These are phyloP conservation scores for Coffea canephora DNA, from an alignment of 257 asterid genomes.

Conservation along the genomic window DNA sequence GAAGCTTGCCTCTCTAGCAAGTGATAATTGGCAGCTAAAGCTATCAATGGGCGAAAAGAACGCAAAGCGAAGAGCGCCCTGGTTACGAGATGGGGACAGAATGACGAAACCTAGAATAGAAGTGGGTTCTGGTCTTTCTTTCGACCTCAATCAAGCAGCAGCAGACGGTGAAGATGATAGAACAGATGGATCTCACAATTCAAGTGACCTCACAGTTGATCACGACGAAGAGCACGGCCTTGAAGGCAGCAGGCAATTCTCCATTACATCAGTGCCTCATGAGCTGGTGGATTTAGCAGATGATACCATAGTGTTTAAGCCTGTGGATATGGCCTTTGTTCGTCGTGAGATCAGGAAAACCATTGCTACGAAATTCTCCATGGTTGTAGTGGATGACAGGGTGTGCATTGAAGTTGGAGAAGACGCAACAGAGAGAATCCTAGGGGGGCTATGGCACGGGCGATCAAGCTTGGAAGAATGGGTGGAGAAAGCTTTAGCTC, in stretches of 20 bases:
- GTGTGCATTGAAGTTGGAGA: slow-evolving; percentile 56
- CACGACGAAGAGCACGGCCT: slow-evolving; percentile 60
- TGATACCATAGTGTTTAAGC: slow-evolving; percentile 74
- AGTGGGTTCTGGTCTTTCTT: slow-evolving; percentile 39
- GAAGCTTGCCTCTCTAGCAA: slow-evolving; percentile 40
- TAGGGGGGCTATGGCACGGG: slow-evolving; percentile 78
- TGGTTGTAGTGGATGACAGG: slow-evolving; percentile 34
- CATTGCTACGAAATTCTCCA: slow-evolving; percentile 50
- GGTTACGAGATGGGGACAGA: slow-evolving; percentile 52
- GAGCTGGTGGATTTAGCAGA: slow-evolving; percentile 62
- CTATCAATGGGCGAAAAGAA: slow-evolving; percentile 51
- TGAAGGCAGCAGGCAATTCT: slow-evolving; percentile 35
- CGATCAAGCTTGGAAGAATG: slow-evolving; percentile 56
- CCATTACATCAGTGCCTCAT: slow-evolving; percentile 63
- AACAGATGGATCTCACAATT: slow-evolving; percentile 65
- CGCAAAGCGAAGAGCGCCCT: slow-evolving; percentile 46
- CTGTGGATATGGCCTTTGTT: slow-evolving; percentile 50
- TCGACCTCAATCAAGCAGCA: slow-evolving; percentile 69
- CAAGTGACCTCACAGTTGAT: slow-evolving; percentile 77
- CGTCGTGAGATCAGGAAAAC: slow-evolving; percentile 78
- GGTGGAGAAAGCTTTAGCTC: slow-evolving; percentile 58
- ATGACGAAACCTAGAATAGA: slow-evolving; percentile 42
- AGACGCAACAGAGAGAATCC: slow-evolving; percentile 57
- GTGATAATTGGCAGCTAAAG: slow-evolving; percentile 61
- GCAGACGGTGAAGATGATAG: slow-evolving; percentile 46